These are phyloP conservation scores for Sanguinoderma infundibulare DNA, from an alignment of 1,284 basidiomycete species.

Conservation along the genomic window DNA sequence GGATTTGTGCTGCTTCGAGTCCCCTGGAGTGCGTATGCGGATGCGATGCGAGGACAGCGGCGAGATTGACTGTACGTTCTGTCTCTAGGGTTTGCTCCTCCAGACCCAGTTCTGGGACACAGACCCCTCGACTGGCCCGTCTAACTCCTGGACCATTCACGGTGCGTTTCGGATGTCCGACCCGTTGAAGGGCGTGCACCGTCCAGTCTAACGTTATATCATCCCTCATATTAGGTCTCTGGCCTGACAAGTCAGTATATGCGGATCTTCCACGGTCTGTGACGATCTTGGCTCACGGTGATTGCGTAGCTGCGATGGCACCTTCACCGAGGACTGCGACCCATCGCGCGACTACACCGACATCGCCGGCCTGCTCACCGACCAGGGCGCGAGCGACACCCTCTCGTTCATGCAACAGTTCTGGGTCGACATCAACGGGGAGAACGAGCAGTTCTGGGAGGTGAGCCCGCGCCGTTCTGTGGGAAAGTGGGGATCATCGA, in stretches of 20 bases:
- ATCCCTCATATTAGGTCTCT: constrained; percentile 52
- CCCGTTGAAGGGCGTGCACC: not conserved
- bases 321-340: constrained; percentile 68
- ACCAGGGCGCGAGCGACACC: constrained; percentile 62
- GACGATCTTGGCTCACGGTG: not conserved
- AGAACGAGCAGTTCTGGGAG: constrained; percentile 73
- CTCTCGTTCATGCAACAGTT: constrained; percentile 74
- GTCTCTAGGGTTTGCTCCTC: constrained; percentile 57
- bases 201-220: constrained; percentile 7
- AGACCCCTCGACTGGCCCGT: constrained; percentile 64
- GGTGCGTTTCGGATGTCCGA: constrained; percentile 46
- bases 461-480: constrained; percentile 39
- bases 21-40: constrained; percentile 36
- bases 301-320: constrained; percentile 65
- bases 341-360: constrained; percentile 61
- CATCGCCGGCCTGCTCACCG: constrained; percentile 58
- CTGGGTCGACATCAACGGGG: constrained; percentile 69
- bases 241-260: constrained; percentile 66
- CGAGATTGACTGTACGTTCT: not conserved
- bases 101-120: constrained; percentile 55
- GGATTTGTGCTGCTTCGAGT: constrained; percentile 40
- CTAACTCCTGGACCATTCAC: constrained; percentile 77
- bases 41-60: not conserved
- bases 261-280: not conserved
- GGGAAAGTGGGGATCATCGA: not conserved